These are phyloP conservation scores for Pisolithus albus DNA, from an alignment of 768 basidiomycete genomes.

Conservation along the genomic window DNA sequence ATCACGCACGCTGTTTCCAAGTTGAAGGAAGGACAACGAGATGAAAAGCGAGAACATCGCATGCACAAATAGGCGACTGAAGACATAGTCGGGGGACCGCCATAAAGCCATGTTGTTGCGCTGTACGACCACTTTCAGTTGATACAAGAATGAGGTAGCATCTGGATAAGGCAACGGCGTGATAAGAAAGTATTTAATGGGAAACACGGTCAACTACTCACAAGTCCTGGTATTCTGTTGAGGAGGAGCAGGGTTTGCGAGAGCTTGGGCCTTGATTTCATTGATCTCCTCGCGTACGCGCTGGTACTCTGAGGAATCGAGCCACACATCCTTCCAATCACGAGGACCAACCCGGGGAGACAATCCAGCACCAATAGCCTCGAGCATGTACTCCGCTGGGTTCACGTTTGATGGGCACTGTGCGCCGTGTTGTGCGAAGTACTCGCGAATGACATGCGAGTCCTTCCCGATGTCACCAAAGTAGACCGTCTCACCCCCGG, in stretches of 20 bases:
- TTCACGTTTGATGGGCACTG: slow-evolving; percentile 71
- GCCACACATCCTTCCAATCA: slow-evolving; percentile 87
- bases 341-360: slow-evolving; percentile 63
- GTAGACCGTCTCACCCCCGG: slow-evolving; percentile 89
- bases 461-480: slow-evolving; percentile 83
- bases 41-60: slow-evolving; percentile 64
- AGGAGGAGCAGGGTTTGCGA: slow-evolving; percentile 36
- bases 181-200: not conserved
- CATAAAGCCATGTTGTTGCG: slow-evolving; percentile 70
- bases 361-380: slow-evolving; percentile 82
- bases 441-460: slow-evolving; percentile 59
- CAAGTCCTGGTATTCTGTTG: slow-evolving; percentile 42
- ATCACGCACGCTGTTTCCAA: slow-evolving; percentile 57
- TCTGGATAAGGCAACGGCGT: slow-evolving; percentile 33
- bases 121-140: slow-evolving; percentile 58
- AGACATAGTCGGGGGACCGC: slow-evolving; percentile 82
- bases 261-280: slow-evolving; percentile 40
- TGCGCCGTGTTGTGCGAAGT: slow-evolving; percentile 70
- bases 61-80: slow-evolving; percentile 74
- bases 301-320: slow-evolving; percentile 56
- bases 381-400: slow-evolving; percentile 73
- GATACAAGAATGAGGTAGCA: slow-evolving; percentile 70
- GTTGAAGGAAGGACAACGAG: slow-evolving; percentile 72
- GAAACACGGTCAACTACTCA: slow-evolving; percentile 19
- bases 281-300: slow-evolving; percentile 38